A percentile compares a stretch with the other conserved stretches of the same genome.
These are phyloP conservation scores for Suillus placidus DNA, from an alignment of 768 basidiomycete species.

Conservation along the genomic window DNA sequence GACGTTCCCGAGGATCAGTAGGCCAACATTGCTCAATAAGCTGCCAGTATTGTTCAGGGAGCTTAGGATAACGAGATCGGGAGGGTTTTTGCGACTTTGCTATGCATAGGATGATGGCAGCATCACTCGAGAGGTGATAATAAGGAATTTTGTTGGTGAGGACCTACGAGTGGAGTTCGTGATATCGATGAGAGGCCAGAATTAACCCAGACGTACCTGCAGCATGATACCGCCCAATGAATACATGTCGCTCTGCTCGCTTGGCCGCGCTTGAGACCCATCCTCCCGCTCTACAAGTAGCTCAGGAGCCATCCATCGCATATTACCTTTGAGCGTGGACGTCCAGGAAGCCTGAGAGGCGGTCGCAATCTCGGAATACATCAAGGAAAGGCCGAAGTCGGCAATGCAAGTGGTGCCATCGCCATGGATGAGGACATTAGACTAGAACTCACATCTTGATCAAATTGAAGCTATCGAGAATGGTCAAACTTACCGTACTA, in stretches of 20 bases:
- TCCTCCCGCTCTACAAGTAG: too few species aligned
- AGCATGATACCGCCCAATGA: too few species aligned
- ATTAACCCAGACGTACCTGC: too few species aligned
- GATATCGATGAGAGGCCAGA: too few species aligned
- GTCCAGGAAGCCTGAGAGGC: constrained; percentile 23
- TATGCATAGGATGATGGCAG: not conserved
- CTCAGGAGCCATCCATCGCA: constrained; percentile 44
- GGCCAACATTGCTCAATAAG: not conserved
- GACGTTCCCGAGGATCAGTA: not conserved
- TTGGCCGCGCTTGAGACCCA: too few species aligned
- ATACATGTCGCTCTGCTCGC: too few species aligned
- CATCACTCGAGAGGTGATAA: not conserved
- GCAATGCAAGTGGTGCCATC: constrained; percentile 17
- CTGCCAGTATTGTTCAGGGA: not conserved
- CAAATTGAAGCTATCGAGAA: not conserved
- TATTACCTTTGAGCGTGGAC: constrained; percentile 44
- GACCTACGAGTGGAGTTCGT: not conserved
- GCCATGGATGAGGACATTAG: constrained; percentile 38
- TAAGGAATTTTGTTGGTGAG: not conserved
- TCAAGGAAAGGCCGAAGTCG: too few species aligned
- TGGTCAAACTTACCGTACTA: constrained; percentile 37
- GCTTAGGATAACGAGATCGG: not conserved
- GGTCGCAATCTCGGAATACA: constrained; percentile 15
- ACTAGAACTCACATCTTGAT: constrained; percentile 22
- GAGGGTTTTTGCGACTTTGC: not conserved